Conservation (phyloP, 768 basidiomycete species). For the Tricholoma matsutake region DNA sequence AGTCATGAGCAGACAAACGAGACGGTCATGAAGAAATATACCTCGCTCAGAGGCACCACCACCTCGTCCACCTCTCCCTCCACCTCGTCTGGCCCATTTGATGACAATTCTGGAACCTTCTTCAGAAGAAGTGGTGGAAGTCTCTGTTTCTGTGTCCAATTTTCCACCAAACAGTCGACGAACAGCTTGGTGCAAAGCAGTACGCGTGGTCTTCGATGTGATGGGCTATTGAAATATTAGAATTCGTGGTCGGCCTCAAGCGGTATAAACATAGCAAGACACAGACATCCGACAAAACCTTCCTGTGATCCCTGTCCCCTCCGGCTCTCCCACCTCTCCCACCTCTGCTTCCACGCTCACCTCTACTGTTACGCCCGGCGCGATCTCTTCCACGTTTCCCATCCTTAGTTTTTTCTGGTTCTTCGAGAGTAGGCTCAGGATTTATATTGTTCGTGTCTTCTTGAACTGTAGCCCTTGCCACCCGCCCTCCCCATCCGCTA, state of each 20-base stretch:
- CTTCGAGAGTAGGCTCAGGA: conserved; percentile 19
- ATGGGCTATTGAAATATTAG: conserved; percentile 61
- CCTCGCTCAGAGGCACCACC: conserved; percentile 30
- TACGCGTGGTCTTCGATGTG: conserved; percentile 72
- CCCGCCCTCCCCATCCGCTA: conserved; percentile 66
- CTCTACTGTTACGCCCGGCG: conserved; percentile 40
- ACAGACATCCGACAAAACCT: conserved; percentile 80
- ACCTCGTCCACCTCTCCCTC: conserved; percentile 47
- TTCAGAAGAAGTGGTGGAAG: conserved; percentile 43
- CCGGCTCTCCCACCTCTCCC: conserved; percentile 43
- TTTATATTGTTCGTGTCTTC: conserved; percentile 14
- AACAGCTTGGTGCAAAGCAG: conserved; percentile 76
- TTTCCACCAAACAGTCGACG: conserved; percentile 81
- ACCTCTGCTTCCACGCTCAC: conserved; percentile 46
- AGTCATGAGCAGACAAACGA: background rate
- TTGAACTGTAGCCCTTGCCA: conserved; percentile 29
- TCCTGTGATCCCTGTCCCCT: conserved; percentile 54
- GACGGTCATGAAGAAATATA: conserved; percentile 4
- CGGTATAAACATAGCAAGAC: conserved; percentile 14
- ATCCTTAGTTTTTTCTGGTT: conserved; percentile 23
- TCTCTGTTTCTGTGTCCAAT: conserved; percentile 80
- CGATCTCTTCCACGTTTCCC: conserved; percentile 41
- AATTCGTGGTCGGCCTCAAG: conserved; percentile 7
- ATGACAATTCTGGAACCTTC: conserved; percentile 77
- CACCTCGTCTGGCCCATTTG: conserved; percentile 64